Evolutionary conservation across 441 rosid genomes (phyloP).

Genomic region (Hura crepitans): DNA sequence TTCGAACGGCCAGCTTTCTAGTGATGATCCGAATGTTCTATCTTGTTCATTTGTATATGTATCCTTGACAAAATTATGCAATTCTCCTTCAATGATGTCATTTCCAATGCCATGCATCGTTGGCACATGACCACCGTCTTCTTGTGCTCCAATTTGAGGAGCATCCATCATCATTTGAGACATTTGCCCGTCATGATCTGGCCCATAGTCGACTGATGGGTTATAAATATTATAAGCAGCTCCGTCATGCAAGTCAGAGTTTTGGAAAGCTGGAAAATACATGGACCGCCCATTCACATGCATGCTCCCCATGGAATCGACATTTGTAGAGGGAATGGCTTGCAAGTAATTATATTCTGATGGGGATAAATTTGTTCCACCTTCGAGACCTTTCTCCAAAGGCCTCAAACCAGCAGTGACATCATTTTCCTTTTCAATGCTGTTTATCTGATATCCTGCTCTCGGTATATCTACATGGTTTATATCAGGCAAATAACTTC

Average conservation of each 20-base stretch:
- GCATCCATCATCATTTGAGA: slow-evolving; percentile 37
- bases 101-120: slow-evolving; percentile 39
- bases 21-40: slow-evolving; percentile 52
- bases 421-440: slow-evolving; percentile 30
- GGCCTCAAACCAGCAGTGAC: slow-evolving; percentile 27
- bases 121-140: slow-evolving; percentile 29
- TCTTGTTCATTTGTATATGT: slow-evolving; percentile 49
- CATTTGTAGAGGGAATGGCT: slow-evolving; percentile 41
- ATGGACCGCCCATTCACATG: slow-evolving; percentile 50
- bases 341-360: slow-evolving; percentile 43
- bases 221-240: slow-evolving; percentile 45
- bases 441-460: slow-evolving; percentile 39
- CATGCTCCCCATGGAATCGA: slow-evolving; percentile 41
- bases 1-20: slow-evolving; percentile 44
- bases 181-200: slow-evolving; percentile 38
- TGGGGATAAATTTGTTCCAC: slow-evolving; percentile 28
- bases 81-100: slow-evolving; percentile 34
- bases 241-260: slow-evolving; percentile 43
- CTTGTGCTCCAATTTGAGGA: slow-evolving; percentile 37
- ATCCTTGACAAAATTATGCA: slow-evolving; percentile 37
- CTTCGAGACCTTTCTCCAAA: slow-evolving; percentile 39
- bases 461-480: slow-evolving; percentile 39
- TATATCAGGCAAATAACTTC: slow-evolving; percentile 52
- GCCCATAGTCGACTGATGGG: slow-evolving; percentile 45
- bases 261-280: slow-evolving; percentile 39